Conservation (phyloP, 805 yeast genomes). For the Candida golubevii region DNA sequence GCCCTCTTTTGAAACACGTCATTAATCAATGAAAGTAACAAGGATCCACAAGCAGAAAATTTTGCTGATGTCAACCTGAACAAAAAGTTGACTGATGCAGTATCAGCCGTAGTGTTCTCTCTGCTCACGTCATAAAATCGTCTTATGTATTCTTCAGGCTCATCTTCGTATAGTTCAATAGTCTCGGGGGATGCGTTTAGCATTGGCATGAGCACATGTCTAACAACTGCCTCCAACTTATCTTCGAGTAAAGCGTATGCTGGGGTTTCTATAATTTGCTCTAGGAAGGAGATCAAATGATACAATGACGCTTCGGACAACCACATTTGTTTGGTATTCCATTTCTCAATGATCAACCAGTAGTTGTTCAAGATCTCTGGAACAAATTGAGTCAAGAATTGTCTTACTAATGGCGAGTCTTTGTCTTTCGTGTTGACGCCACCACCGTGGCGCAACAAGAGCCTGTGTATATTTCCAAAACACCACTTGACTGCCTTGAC, state of each 20-base stretch:
- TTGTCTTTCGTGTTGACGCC: slow-evolving; percentile 34
- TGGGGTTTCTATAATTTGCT: slow-evolving; percentile 37
- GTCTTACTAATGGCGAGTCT: slow-evolving; percentile 25
- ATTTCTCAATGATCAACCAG: slow-evolving; percentile 39
- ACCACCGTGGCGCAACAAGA: slow-evolving; percentile 42
- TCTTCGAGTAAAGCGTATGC: slow-evolving; percentile 35
- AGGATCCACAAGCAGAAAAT: slow-evolving; percentile 35
- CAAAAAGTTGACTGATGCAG: slow-evolving; percentile 46
- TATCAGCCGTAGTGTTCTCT: slow-evolving; percentile 46
- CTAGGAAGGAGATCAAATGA: slow-evolving; percentile 42
- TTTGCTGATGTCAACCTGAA: slow-evolving; percentile 34
- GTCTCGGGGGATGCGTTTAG: slow-evolving; percentile 36
- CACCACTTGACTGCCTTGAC: slow-evolving; percentile 43
- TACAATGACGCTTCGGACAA: slow-evolving; percentile 37
- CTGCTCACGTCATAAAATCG: slow-evolving; percentile 44
- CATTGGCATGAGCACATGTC: slow-evolving; percentile 39
- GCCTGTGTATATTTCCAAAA: slow-evolving; percentile 39
- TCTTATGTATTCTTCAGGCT: slow-evolving; percentile 43
- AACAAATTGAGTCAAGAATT: slow-evolving; percentile 34
- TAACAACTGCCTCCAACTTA: slow-evolving; percentile 38
- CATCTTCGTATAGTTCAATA: slow-evolving; percentile 42
- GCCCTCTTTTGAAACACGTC: slow-evolving; percentile 33
- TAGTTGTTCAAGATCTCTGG: slow-evolving; percentile 41
- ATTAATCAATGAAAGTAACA: slow-evolving; percentile 29
- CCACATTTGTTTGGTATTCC: slow-evolving; percentile 39